A percentile compares a stretch with the other conserved stretches of the same genome.
phyloP scores from a whole-genome alignment of 345 rosid species.

The Barbarea vulgaris region DNA sequence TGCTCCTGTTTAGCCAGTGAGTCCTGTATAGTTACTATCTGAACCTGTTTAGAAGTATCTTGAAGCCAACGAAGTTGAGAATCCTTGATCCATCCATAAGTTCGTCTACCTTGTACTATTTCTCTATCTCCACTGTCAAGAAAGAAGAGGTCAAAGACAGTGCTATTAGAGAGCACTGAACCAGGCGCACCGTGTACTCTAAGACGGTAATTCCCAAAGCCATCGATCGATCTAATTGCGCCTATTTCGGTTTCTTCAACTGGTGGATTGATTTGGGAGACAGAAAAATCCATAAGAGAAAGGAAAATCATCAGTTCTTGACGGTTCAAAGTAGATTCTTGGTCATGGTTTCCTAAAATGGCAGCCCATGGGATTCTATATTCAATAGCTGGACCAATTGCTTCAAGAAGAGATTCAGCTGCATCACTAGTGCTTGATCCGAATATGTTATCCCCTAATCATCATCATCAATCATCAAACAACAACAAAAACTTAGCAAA shows the following conservation, averaged over 20 bases:
- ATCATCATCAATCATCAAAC: conserved; percentile 29
- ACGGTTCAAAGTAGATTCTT: conserved; percentile 81
- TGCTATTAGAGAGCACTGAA: conserved; percentile 67
- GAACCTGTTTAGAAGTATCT: conserved; percentile 44
- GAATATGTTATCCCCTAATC: conserved; percentile 89
- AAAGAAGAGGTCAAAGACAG: conserved; percentile 78
- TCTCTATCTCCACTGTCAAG: conserved; percentile 89
- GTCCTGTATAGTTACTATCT: background rate
- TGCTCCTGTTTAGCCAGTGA: conserved; percentile 51
- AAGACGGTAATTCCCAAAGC: conserved; percentile 77
- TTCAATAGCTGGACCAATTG: conserved; percentile 73
- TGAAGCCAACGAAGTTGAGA: conserved; percentile 86
- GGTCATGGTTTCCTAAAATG: conserved; percentile 91
- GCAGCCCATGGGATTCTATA: conserved; percentile 92
- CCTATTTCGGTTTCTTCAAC: conserved; percentile 36
- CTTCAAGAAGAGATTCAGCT: conserved; percentile 78
- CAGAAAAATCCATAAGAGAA: conserved; percentile 86
- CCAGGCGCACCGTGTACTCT: conserved; percentile 76
- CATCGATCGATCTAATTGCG: conserved; percentile 52
- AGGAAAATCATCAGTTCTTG: conserved; percentile 82
- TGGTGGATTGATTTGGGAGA: conserved; percentile 66
- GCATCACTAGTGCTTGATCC: conserved; percentile 83
- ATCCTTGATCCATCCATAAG: conserved; percentile 88
- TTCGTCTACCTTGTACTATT: conserved; percentile 58
- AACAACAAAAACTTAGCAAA: conserved; percentile 11